Conservation (phyloP, 23 red algal genomes). For the Gracilaria gracilis region DNA sequence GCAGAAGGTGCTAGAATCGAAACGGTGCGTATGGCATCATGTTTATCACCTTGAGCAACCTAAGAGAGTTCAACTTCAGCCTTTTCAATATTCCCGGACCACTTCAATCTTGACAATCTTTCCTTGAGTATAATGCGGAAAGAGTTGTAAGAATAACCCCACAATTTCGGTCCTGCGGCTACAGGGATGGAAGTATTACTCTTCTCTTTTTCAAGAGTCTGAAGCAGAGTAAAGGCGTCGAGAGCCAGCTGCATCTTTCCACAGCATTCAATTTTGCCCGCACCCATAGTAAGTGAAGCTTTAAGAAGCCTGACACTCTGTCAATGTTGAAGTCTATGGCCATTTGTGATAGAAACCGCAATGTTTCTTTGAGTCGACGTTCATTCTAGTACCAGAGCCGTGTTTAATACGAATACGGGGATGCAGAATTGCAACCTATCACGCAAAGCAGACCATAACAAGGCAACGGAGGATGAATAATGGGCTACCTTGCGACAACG, state of each 20-base stretch:
- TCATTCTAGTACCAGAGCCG: slow-evolving; percentile 50
- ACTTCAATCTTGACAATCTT: slow-evolving; percentile 26
- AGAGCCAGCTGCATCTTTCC: slow-evolving; percentile 61
- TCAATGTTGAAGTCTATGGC: slow-evolving; percentile 26
- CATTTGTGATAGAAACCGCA: slow-evolving; percentile 46
- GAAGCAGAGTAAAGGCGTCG: slow-evolving; percentile 30
- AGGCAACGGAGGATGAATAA: no score
- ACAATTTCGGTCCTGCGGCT: slow-evolving; percentile 49
- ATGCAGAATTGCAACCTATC: background rate
- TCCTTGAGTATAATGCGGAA: slow-evolving; percentile 24
- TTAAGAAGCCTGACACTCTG: slow-evolving; percentile 15
- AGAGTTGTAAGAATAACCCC: slow-evolving; percentile 31
- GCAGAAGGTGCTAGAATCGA: slow-evolving; percentile 60
- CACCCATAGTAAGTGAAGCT: slow-evolving; percentile 44
- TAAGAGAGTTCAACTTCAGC: slow-evolving; percentile 67
- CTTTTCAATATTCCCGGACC: slow-evolving; percentile 65
- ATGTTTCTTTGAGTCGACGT: slow-evolving; percentile 52
- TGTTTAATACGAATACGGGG: slow-evolving; percentile 24
- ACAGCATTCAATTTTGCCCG: slow-evolving; percentile 38
- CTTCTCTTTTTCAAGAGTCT: background rate
- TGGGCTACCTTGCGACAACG: no score
- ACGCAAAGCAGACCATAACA: background rate
- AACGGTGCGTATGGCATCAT: slow-evolving; percentile 62
- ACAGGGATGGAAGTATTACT: slow-evolving; percentile 20
- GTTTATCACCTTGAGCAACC: slow-evolving; percentile 55